Conservation (phyloP, 441 rosid genomes). For the Eutrema salsugineum region DNA sequence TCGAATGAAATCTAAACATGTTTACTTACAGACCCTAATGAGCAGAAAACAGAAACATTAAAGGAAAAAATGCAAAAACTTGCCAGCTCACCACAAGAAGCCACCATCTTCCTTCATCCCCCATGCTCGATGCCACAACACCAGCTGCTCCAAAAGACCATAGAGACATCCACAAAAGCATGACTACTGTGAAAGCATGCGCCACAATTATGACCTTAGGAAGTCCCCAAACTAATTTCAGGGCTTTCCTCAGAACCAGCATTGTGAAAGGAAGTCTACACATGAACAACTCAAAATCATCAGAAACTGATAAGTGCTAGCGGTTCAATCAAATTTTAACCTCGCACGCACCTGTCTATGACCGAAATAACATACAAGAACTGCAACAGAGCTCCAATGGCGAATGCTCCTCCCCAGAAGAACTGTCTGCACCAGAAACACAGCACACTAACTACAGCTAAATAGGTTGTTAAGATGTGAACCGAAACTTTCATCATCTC, state of each 20-base stretch:
- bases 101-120: slow-evolving; percentile 75
- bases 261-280: slow-evolving; percentile 81
- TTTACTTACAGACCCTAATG: slow-evolving; percentile 1
- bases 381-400: slow-evolving; percentile 73
- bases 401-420: slow-evolving; percentile 89
- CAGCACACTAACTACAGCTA: slow-evolving; percentile 83
- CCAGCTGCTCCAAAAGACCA: slow-evolving; percentile 97
- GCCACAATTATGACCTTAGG: slow-evolving; percentile 83
- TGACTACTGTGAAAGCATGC: slow-evolving; percentile 63
- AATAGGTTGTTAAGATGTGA: slow-evolving; percentile 85
- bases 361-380: slow-evolving; percentile 90
- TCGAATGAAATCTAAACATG: slow-evolving; percentile 14
- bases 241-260: slow-evolving; percentile 83
- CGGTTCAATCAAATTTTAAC: not conserved
- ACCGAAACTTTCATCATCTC: slow-evolving; percentile 91
- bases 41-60: slow-evolving; percentile 7
- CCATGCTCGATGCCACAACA: slow-evolving; percentile 88
- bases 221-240: slow-evolving; percentile 86
- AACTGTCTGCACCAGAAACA: slow-evolving; percentile 87
- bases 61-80: slow-evolving; percentile 60
- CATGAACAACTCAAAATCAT: slow-evolving; percentile 17
- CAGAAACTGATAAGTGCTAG: slow-evolving; percentile 1
- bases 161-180: slow-evolving; percentile 91
- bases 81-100: slow-evolving; percentile 99
- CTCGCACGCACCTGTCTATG: slow-evolving; percentile 70